Percentiles rank a stretch among this genome's conserved stretches.
These are phyloP conservation scores for Endothia cerciana DNA, from an alignment of 2,329 filamentous ascomycete species.

Conservation along the genomic window DNA sequence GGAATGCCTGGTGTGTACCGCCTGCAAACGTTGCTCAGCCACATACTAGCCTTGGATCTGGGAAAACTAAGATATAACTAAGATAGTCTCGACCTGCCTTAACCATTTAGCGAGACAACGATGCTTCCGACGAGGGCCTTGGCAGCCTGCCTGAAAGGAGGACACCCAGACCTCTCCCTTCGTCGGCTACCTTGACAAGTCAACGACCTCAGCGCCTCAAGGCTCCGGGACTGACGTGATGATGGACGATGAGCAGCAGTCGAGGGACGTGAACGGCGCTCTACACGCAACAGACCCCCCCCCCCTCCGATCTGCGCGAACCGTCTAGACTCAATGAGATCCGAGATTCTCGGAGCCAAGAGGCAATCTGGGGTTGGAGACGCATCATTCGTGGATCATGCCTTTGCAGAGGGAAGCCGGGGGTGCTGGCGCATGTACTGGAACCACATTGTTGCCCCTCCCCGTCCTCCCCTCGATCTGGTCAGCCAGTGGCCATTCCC, in stretches of 20 bases:
- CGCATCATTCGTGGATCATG: background rate
- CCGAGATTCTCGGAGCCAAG: background rate
- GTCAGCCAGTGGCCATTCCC: background rate
- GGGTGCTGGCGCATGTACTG: background rate
- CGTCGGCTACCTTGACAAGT: no score
- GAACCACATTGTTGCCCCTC: background rate
- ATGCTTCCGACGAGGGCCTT: background rate
- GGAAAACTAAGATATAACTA: background rate
- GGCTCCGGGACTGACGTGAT: no score
- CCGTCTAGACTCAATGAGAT: no score
- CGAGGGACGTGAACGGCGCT: no score
- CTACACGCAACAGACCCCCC: no score
- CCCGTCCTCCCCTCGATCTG: background rate
- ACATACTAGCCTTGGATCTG: background rate
- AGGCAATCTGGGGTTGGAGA: background rate
- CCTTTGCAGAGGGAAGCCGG: background rate
- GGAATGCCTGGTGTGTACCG: background rate
- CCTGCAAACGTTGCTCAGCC: slow-evolving; percentile 4
- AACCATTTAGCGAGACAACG: background rate
- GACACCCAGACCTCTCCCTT: no score
- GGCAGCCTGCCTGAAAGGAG: background rate
- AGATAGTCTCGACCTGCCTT: background rate
- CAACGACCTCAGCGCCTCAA: no score
- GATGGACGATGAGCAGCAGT: no score
- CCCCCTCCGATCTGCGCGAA: no score